Percentiles rank a stretch among this genome's conserved stretches.
Conservation (phyloP, 495 filamentous ascomycete species). For the Alectoria sarmentosa region DNA sequence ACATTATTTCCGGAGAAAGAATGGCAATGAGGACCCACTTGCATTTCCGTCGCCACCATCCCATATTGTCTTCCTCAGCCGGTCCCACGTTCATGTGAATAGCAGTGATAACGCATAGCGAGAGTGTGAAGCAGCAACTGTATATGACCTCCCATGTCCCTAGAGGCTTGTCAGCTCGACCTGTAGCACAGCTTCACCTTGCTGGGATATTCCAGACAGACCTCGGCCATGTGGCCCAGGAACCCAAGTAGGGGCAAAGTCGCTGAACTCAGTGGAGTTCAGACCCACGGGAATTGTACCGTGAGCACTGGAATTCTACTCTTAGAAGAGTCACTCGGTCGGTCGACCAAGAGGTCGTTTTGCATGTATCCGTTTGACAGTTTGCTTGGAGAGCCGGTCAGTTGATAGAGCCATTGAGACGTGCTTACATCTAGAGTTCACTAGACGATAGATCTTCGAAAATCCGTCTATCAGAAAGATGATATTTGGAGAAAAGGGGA, state of each 20-base stretch:
- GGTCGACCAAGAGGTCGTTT: too few species aligned
- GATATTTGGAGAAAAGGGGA: too few species aligned
- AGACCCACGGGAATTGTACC: background rate
- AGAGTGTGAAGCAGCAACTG: slow-evolving; percentile 30
- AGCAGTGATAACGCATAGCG: slow-evolving; percentile 31
- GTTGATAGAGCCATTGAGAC: too few species aligned
- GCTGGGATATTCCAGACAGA: background rate
- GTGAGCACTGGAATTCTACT: too few species aligned
- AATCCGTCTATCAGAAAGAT: too few species aligned
- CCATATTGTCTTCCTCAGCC: background rate
- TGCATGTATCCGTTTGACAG: too few species aligned
- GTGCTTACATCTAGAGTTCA: too few species aligned
- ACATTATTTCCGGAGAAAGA: slow-evolving; percentile 18
- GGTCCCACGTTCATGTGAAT: slow-evolving; percentile 30
- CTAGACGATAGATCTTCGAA: too few species aligned
- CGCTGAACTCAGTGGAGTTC: slow-evolving; percentile 1
- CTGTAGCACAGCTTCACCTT: background rate
- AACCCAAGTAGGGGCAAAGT: slow-evolving; percentile 21
- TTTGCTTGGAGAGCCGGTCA: too few species aligned
- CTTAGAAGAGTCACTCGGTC: too few species aligned
- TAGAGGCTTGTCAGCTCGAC: background rate
- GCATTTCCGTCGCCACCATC: slow-evolving; percentile 10
- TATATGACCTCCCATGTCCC: slow-evolving; percentile 30
- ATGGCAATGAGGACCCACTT: slow-evolving; percentile 18
- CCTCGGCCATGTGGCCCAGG: slow-evolving; percentile 30